Evolutionary conservation across 1,139 yeast genomes (phyloP).

Genomic region (Saccharomycopsis crataegensis): DNA sequence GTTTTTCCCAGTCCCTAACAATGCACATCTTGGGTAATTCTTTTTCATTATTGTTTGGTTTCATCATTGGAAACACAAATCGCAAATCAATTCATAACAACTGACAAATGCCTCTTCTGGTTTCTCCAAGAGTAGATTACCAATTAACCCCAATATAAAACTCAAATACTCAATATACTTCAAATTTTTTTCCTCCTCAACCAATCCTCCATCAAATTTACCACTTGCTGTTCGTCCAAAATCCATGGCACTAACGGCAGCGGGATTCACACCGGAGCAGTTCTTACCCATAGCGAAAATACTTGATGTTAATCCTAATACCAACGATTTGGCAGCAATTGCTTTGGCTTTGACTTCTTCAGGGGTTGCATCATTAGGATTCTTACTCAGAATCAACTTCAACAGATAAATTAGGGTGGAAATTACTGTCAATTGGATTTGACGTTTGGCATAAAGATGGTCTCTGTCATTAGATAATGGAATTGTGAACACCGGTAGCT

Average conservation of each 20-base stretch:
- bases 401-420: conserved; percentile 7
- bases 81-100: conserved; percentile 14
- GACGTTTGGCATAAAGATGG: conserved; percentile 12
- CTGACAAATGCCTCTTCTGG: conserved; percentile 9
- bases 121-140: conserved; percentile 1
- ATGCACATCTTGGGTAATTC: too few relatives aligned
- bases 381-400: background rate
- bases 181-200: background rate
- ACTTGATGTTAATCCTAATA: conserved; percentile 5
- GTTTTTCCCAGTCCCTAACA: too few relatives aligned
- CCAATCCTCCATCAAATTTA: background rate
- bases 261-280: background rate
- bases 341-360: background rate
- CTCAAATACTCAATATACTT: conserved; percentile 15
- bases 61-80: conserved; percentile 10
- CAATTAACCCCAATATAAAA: conserved; percentile 7
- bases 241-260: background rate
- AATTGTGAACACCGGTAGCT: conserved; percentile 13
- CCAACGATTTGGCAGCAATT: background rate
- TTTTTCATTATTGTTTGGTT: too few relatives aligned
- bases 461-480: conserved; percentile 14
- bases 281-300: conserved; percentile 14
- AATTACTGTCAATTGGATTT: conserved; percentile 14
- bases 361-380: background rate
- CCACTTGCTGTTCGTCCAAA: background rate